phyloP scores from a whole-genome alignment of 2,329 filamentous ascomycete species.

The Microsporum audouinii region DNA sequence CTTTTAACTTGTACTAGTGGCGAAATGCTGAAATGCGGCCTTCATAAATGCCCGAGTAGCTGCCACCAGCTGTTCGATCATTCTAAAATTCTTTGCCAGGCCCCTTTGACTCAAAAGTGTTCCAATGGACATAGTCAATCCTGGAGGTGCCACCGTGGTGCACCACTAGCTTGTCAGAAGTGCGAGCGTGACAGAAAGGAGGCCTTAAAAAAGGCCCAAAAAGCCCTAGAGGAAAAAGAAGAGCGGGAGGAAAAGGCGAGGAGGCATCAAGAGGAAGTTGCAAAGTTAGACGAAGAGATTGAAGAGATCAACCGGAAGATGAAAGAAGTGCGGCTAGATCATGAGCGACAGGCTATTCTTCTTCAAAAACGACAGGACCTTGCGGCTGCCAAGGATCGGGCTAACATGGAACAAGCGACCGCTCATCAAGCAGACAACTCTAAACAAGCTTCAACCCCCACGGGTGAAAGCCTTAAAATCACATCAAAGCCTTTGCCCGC shows the following conservation, averaged over 20 bases:
- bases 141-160: slow-evolving; percentile 37
- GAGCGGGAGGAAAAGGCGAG: slow-evolving; percentile 16
- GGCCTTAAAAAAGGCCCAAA: slow-evolving; percentile 25
- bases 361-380: slow-evolving; percentile 10
- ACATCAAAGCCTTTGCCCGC: not conserved
- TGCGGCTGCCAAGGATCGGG: slow-evolving; percentile 8
- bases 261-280: slow-evolving; percentile 17
- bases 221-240: slow-evolving; percentile 5
- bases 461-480: not conserved
- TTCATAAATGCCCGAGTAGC: slow-evolving; percentile 47
- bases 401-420: not conserved
- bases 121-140: slow-evolving; percentile 40
- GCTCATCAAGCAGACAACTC: not conserved
- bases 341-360: slow-evolving; percentile 13
- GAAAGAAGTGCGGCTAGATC: slow-evolving; percentile 15
- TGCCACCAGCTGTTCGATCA: slow-evolving; percentile 56
- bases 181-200: slow-evolving; percentile 45
- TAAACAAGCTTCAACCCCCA: not conserved
- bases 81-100: slow-evolving; percentile 40
- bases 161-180: slow-evolving; percentile 33
- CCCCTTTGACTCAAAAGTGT: slow-evolving; percentile 40
- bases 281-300: slow-evolving; percentile 20
- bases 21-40: slow-evolving; percentile 41
- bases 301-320: slow-evolving; percentile 14
- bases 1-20: not conserved